Evolutionary conservation across 225 moss, liverwort and hornwort species (phyloP).

Genomic region (Pleurozium schreberi): DNA sequence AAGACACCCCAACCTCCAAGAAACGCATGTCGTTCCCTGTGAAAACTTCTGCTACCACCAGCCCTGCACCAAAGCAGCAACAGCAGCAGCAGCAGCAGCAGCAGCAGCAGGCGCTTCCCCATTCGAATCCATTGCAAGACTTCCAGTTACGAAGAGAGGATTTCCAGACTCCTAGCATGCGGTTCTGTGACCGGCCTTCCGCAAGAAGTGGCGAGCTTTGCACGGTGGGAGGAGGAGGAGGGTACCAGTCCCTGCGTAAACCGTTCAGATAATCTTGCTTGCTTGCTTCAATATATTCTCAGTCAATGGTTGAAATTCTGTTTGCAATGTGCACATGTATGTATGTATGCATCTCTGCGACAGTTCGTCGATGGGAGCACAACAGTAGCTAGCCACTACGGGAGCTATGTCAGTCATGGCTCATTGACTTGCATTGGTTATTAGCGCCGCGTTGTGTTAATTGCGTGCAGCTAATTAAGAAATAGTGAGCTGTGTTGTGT

Average conservation of each 20-base stretch:
- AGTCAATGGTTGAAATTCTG: not conserved
- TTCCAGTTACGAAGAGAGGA: not conserved
- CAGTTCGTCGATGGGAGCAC: not conserved
- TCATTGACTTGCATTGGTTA: not conserved
- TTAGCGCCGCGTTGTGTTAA: not conserved
- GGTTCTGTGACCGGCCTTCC: conserved; percentile 1
- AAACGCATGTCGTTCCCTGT: conserved; percentile 44
- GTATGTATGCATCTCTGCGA: not conserved
- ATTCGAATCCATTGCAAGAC: not conserved
- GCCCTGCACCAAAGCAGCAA: not conserved
- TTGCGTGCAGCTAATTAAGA: not conserved
- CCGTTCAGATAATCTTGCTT: conserved; percentile 2
- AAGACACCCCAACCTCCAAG: conserved; percentile 21
- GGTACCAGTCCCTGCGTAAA: not conserved
- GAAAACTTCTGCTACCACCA: not conserved
- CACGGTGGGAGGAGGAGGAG: not conserved
- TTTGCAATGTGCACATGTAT: not conserved
- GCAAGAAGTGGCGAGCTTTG: conserved; percentile 15
- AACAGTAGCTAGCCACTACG: not conserved
- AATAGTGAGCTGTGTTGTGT: not conserved
- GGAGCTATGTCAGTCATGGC: not conserved
- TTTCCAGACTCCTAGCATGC: not conserved
- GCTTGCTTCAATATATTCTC: not conserved
- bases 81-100: not conserved
- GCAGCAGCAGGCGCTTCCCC: not conserved